Base-by-base conservation (phyloP, 768 basidiomycete species). In the Lentinula detonsa region DNA sequence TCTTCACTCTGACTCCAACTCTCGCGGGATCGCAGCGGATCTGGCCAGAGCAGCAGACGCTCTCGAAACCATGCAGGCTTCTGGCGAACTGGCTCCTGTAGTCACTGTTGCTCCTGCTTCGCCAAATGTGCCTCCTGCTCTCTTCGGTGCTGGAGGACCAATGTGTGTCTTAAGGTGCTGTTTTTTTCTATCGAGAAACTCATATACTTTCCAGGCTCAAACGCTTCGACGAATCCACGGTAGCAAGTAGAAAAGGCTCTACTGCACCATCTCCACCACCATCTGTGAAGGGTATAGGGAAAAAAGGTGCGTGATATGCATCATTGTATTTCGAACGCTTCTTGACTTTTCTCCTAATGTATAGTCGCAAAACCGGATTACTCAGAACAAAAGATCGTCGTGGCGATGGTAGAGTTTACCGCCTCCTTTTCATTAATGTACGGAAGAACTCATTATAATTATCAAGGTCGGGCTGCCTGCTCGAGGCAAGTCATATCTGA, bases 351-450 rank as follows among this genome's bases (percentile, higher is more conserved):
- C 11, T 51, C 42, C 50, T 49, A 5, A 3, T 37, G 15, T 55
- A n/a, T 65, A 95, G 93, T 96, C 51, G 90, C 91, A 58, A 98
- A 96, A 73, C 97, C 97, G 5, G 97, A 99, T 69, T 98, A 98
- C 68, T 97, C 95, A 3, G 95, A 98, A 70, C 93, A 93, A 40
- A 99, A 98, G 83, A 97, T 99, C 65, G 94, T 99, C 6, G 84
- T 98, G 10, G 96, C 96, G 2, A 98, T 98, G 93, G 96, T 94
- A 57, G 53, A 75, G 61, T 59, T 16, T 34, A 60, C 40, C 35
- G 54, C 48, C 45, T 13, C 42, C 59, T 57, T 53, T 39, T 39
- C 37, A 39, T 28, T 35, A 34, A 21, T 59, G 40, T 58, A 18
- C 33, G 51, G 52, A 54, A 60, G 21, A 34, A 57, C 16, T 23